Evolutionary conservation across 73 alveolate genomes (phyloP).

Genomic region (Breviolum minutum): DNA sequence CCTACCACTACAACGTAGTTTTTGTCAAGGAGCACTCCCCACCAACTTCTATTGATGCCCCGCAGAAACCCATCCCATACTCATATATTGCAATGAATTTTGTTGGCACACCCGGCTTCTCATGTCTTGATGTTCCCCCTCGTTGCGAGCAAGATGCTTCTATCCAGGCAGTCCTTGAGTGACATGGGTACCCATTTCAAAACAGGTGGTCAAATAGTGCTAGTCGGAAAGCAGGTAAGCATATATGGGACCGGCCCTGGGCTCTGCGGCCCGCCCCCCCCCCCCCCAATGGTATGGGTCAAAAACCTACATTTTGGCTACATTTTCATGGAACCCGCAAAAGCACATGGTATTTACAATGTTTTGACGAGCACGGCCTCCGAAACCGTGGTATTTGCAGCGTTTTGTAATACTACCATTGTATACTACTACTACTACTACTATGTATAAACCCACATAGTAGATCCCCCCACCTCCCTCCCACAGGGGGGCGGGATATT

Average conservation of each 20-base stretch:
- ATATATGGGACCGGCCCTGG: no score
- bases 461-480: no score
- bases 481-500: no score
- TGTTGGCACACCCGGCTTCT: not conserved
- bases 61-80: not conserved
- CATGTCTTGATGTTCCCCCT: not conserved
- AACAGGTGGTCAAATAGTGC: not conserved
- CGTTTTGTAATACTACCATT: no score
- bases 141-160: not conserved
- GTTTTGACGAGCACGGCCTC: no score
- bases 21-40: not conserved
- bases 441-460: no score
- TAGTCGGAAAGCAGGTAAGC: not conserved
- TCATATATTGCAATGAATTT: not conserved
- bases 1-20: not conserved
- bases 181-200: not conserved
- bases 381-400: no score
- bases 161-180: constrained; percentile 11
- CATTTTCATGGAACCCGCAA: not conserved
- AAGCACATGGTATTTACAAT: no score
- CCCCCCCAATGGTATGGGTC: no score
- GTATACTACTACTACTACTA: no score
- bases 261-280: no score
- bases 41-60: not conserved
- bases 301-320: not conserved